Percentiles rank a stretch among this genome's conserved stretches.
phyloP scores from a whole-genome alignment of 192 early-diverging fungal genomes.

The Backusella psychrophila region DNA sequence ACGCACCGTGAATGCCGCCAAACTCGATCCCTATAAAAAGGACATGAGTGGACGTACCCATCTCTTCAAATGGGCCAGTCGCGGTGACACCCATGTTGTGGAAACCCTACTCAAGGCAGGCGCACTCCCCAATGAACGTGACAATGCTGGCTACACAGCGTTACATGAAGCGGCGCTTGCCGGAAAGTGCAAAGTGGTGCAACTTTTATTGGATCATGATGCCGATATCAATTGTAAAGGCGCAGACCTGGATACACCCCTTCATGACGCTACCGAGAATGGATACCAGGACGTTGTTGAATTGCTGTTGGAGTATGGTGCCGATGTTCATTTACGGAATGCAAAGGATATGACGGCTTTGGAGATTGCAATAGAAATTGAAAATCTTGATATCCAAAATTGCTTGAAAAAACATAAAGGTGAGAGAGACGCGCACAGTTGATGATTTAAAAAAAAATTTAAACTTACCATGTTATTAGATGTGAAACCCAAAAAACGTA shows the following conservation, averaged over 20 bases:
- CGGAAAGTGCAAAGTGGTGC: constrained; percentile 50
- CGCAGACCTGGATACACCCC: constrained; percentile 60
- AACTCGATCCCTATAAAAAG: constrained; percentile 47
- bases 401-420: constrained; percentile 7
- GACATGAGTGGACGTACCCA: constrained; percentile 68
- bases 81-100: constrained; percentile 56
- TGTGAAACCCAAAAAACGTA: constrained; percentile 23
- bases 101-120: constrained; percentile 56
- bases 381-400: constrained; percentile 26
- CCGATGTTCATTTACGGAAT: constrained; percentile 51
- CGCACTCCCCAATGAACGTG: constrained; percentile 54
- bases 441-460: background rate
- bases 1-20: constrained; percentile 14
- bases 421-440: background rate
- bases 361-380: constrained; percentile 50
- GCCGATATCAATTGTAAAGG: constrained; percentile 62
- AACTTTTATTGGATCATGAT: constrained; percentile 50
- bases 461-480: background rate
- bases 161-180: constrained; percentile 64
- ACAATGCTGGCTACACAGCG: constrained; percentile 67
- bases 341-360: constrained; percentile 51
- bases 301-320: constrained; percentile 45
- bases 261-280: constrained; percentile 66
- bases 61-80: constrained; percentile 58
- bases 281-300: constrained; percentile 44